phyloP scores from a whole-genome alignment of 1,284 basidiomycete genomes.

The Ustilago loliicola region DNA sequence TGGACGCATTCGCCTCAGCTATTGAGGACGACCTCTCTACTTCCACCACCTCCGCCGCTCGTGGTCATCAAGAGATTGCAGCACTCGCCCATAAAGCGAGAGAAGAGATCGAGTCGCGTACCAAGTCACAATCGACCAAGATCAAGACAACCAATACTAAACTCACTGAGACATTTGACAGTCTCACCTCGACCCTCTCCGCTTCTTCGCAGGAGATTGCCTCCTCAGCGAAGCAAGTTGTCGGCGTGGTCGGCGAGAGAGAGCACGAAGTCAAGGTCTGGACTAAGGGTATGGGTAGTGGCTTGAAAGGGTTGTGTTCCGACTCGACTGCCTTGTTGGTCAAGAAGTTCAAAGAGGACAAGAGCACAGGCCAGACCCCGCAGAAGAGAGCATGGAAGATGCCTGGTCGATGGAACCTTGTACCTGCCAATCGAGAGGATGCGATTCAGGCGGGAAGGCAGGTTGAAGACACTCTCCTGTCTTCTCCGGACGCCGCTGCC shows the following conservation, averaged over 20 bases:
- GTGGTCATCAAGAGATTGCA: slow-evolving; percentile 18
- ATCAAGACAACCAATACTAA: slow-evolving; percentile 43
- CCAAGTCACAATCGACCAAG: slow-evolving; percentile 40
- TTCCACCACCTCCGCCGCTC: slow-evolving; percentile 9
- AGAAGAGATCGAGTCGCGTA: slow-evolving; percentile 32
- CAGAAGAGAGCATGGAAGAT: slow-evolving; percentile 51
- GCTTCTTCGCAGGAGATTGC: slow-evolving; percentile 16
- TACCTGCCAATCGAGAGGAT: slow-evolving; percentile 45
- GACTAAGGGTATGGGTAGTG: slow-evolving; percentile 16
- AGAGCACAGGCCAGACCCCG: slow-evolving; percentile 59
- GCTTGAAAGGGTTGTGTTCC: slow-evolving; percentile 17
- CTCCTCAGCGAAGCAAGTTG: slow-evolving; percentile 4
- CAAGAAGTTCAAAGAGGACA: slow-evolving; percentile 33
- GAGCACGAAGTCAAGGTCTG: slow-evolving; percentile 15
- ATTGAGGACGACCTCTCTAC: slow-evolving; percentile 44
- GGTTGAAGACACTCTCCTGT: slow-evolving; percentile 19
- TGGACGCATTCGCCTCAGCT: slow-evolving; percentile 43
- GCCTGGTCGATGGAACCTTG: slow-evolving; percentile 46
- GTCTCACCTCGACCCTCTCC: slow-evolving; percentile 10
- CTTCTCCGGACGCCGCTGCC: neutral
- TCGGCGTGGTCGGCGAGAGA: slow-evolving; percentile 10
- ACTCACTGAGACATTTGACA: slow-evolving; percentile 38
- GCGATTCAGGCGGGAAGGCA: slow-evolving; percentile 50
- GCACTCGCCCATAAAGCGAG: slow-evolving; percentile 12
- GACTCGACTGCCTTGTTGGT: slow-evolving; percentile 36